Conservation (phyloP, 352 stramenopile genomes). For the Phytophthora lateralis region DNA sequence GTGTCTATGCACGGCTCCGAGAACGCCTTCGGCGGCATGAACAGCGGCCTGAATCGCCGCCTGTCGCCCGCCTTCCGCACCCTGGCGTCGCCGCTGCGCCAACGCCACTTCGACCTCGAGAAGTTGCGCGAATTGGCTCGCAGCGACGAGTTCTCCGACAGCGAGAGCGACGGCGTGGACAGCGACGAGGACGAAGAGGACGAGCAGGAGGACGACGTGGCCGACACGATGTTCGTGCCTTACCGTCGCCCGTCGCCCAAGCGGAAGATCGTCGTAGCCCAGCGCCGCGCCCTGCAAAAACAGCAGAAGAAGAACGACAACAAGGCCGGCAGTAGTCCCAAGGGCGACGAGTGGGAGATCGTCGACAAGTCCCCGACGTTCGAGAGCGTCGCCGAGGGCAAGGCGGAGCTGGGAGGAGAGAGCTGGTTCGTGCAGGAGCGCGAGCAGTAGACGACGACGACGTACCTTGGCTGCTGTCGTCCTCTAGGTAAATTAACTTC, state of each 20-base stretch:
- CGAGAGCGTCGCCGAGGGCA: conserved; percentile 53
- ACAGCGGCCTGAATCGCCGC: conserved; percentile 36
- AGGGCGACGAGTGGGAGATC: conserved; percentile 78
- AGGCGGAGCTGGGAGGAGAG: conserved; percentile 49
- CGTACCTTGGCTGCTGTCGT: conserved; percentile 10
- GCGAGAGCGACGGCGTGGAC: conserved; percentile 77
- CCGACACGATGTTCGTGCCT: conserved; percentile 61
- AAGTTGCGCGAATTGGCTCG: conserved; percentile 72
- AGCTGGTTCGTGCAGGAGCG: conserved; percentile 63
- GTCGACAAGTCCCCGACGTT: conserved; percentile 82
- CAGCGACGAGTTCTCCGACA: conserved; percentile 85
- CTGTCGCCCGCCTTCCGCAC: conserved; percentile 66
- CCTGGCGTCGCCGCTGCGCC: conserved; percentile 49
- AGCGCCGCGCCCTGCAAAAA: conserved; percentile 27
- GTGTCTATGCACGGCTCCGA: conserved; percentile 61
- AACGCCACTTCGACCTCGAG: conserved; percentile 58
- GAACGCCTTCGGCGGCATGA: conserved; percentile 54
- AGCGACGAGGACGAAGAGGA: conserved; percentile 57
- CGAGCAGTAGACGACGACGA: conserved; percentile 23
- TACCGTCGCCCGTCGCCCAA: conserved; percentile 46
- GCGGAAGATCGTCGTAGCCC: conserved; percentile 24
- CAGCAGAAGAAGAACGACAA: conserved; percentile 37
- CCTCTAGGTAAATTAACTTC: conserved; percentile 37
- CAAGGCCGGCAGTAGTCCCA: conserved; percentile 49
- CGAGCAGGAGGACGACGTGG: conserved; percentile 49